Conservation (phyloP, 441 rosid species). For the Brassica balearica region DNA sequence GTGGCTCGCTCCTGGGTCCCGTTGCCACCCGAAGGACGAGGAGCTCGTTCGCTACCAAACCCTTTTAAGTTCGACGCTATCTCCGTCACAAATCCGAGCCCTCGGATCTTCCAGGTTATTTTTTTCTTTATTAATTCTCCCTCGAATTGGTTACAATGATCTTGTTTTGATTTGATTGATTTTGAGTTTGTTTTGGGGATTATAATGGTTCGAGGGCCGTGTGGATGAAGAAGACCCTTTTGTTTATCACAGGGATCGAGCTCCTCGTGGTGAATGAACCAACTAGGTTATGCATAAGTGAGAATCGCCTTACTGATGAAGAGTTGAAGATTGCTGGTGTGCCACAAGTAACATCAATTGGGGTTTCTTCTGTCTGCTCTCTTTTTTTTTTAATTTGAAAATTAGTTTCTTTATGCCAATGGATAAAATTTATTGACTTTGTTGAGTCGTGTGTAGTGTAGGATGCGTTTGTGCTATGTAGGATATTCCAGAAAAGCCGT, state of each 20-base stretch:
- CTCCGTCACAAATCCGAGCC: too few species aligned
- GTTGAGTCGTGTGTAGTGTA: conserved; percentile 44
- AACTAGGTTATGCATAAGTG: conserved; percentile 99
- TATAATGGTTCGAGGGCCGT: too few species aligned
- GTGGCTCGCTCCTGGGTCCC: too few species aligned
- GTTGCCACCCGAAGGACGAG: too few species aligned
- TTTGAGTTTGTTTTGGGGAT: too few species aligned
- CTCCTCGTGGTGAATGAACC: conserved; percentile 84
- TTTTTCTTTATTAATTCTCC: too few species aligned
- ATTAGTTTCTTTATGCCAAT: not conserved
- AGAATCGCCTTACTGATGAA: conserved; percentile 71
- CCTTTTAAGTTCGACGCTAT: too few species aligned
- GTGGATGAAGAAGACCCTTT: too few species aligned
- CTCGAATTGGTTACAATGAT: too few species aligned
- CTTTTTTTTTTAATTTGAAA: not conserved
- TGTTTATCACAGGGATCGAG: conserved; percentile 55
- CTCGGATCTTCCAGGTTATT: too few species aligned
- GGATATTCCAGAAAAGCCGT: conserved; percentile 87
- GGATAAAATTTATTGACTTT: conserved; percentile 20
- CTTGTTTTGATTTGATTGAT: too few species aligned
- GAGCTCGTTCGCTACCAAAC: too few species aligned
- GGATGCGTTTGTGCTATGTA: conserved; percentile 85
- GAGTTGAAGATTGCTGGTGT: conserved; percentile 68
- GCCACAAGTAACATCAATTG: conserved; percentile 39
- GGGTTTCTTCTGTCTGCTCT: not conserved